A percentile compares a stretch with the other conserved stretches of the same genome.
Evolutionary conservation across 129 eudicot species (phyloP).

Genomic region (Pulicaria dysenterica): DNA sequence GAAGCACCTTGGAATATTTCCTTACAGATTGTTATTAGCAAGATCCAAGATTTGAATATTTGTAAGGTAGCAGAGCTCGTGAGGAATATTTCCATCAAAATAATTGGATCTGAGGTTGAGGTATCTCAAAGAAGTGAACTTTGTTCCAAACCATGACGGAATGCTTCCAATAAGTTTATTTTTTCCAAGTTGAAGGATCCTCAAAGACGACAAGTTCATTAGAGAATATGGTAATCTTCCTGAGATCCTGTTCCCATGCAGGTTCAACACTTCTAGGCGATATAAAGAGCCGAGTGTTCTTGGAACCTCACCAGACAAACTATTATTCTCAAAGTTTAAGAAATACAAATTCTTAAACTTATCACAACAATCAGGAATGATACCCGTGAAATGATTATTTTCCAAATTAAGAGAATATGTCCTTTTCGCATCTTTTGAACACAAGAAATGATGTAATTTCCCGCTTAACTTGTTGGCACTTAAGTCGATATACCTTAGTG

Average conservation of each 20-base stretch:
- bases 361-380: slow-evolving; percentile 30
- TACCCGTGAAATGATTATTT: slow-evolving; percentile 32
- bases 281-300: slow-evolving; percentile 13
- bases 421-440: slow-evolving; percentile 7
- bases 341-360: slow-evolving; percentile 14
- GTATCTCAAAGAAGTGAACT: neutral
- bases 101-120: slow-evolving; percentile 31
- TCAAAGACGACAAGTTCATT: slow-evolving; percentile 6
- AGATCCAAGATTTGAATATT: slow-evolving; percentile 27
- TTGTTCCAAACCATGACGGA: slow-evolving; percentile 27
- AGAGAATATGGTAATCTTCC: slow-evolving; percentile 24
- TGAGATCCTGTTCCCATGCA: slow-evolving; percentile 31
- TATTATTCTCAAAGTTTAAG: slow-evolving; percentile 5
- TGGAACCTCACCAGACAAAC: slow-evolving; percentile 18
- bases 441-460: slow-evolving; percentile 32
- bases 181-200: slow-evolving; percentile 8
- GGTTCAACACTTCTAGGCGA: neutral
- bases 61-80: slow-evolving; percentile 28
- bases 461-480: slow-evolving; percentile 16
- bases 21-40: neutral
- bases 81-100: slow-evolving; percentile 26
- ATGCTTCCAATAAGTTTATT: slow-evolving; percentile 13
- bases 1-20: slow-evolving; percentile 19
- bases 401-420: slow-evolving; percentile 29
- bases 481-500: neutral